Percentiles rank a stretch among this genome's conserved stretches.
Evolutionary conservation across 2,329 filamentous ascomycete genomes (phyloP).

Genomic region (Leptographium radiaticola): DNA sequence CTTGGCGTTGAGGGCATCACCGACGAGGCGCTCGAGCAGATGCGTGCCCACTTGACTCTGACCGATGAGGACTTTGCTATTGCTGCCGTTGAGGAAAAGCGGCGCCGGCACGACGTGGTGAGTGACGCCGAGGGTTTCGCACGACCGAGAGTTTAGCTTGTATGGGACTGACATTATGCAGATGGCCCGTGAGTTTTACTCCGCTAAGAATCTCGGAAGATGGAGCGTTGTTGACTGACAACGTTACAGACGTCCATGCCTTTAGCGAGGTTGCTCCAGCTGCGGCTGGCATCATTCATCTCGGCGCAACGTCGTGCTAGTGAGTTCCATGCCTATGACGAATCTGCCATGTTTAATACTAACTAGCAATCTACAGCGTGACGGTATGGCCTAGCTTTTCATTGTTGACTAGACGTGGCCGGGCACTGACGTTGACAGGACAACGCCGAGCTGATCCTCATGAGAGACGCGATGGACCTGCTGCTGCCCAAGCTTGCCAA

Average conservation of each 20-base stretch:
- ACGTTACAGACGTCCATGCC: not conserved
- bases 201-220: too few species aligned
- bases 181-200: too few species aligned
- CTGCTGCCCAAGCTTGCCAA: conserved; percentile 53
- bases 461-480: conserved; percentile 48
- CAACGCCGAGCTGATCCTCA: conserved; percentile 1
- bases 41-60: conserved; percentile 48
- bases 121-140: too few species aligned
- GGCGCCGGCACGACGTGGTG: not conserved
- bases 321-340: too few species aligned
- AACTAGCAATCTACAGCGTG: conserved; percentile 10
- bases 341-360: too few species aligned
- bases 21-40: conserved; percentile 61
- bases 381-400: too few species aligned
- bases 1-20: conserved; percentile 61
- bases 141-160: too few species aligned
- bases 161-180: too few species aligned
- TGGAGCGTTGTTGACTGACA: too few species aligned
- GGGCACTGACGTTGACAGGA: not conserved
- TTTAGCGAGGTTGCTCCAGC: not conserved
- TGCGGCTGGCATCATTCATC: not conserved
- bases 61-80: not conserved
- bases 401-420: not conserved
- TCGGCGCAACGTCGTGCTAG: too few species aligned
- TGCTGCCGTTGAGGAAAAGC: conserved; percentile 1